Evolutionary conservation across 179 eudicot genomes (phyloP).

Genomic region (Silene vulgaris): DNA sequence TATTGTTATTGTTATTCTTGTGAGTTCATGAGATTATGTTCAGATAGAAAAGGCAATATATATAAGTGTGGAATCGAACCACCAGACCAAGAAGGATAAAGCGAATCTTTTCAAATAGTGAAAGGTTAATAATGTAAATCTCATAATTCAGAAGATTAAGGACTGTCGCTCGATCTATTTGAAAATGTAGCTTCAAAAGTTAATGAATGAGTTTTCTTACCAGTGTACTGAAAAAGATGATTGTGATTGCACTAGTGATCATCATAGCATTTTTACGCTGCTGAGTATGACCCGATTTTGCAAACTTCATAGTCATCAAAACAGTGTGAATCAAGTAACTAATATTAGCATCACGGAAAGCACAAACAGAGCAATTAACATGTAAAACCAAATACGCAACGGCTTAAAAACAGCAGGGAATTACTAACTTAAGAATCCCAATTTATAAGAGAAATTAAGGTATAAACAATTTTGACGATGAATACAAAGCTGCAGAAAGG

Average conservation of each 20-base stretch:
- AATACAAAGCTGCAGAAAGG: neutral
- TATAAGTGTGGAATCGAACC: too few species aligned
- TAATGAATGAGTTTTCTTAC: constrained; percentile 28
- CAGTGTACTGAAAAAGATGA: constrained; percentile 65
- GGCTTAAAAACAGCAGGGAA: neutral
- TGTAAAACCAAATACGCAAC: neutral
- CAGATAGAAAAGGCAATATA: too few species aligned
- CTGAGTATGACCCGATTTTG: constrained; percentile 34
- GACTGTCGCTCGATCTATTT: too few species aligned
- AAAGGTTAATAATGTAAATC: too few species aligned
- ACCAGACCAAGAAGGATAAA: too few species aligned
- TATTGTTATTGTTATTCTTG: too few species aligned
- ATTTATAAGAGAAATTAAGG: neutral
- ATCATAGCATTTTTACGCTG: constrained; percentile 40
- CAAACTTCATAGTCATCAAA: constrained; percentile 23
- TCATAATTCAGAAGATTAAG: too few species aligned
- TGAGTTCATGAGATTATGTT: too few species aligned
- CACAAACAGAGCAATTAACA: neutral
- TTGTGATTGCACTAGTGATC: constrained; percentile 59
- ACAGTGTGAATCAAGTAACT: constrained; percentile 11
- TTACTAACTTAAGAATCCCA: neutral
- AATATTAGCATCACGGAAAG: neutral
- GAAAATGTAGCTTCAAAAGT: too few species aligned
- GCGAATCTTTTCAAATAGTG: too few species aligned
- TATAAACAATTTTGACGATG: neutral